These are phyloP conservation scores for Aurinia saxatilis DNA, from an alignment of 345 rosid species.

Conservation along the genomic window DNA sequence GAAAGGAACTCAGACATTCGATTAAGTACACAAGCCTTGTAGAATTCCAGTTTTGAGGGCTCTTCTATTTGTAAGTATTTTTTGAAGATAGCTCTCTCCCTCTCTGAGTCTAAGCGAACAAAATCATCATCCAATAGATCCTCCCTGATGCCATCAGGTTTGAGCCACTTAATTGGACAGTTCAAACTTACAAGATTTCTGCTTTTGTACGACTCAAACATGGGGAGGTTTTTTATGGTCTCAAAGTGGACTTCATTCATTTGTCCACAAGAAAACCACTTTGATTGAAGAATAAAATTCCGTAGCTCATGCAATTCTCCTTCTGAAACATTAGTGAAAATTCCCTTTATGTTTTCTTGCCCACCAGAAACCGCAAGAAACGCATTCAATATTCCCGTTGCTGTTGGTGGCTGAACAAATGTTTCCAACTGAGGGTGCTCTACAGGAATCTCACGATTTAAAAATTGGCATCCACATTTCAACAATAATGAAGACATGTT, in stretches of 20 bases:
- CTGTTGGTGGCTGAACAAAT: conserved; percentile 89
- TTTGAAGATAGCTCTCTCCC: conserved; percentile 59
- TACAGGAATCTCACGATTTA: conserved; percentile 52
- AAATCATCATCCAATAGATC: conserved; percentile 79
- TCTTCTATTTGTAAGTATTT: conserved; percentile 62
- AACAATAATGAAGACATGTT: conserved; percentile 79
- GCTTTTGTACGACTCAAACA: conserved; percentile 73
- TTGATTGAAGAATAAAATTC: conserved; percentile 84
- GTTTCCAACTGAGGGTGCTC: conserved; percentile 77
- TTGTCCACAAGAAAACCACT: conserved; percentile 76
- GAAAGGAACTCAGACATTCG: conserved; percentile 79
- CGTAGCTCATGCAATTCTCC: conserved; percentile 85
- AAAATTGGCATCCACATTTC: conserved; percentile 80
- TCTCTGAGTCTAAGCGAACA: conserved; percentile 80
- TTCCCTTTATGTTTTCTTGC: conserved; percentile 41
- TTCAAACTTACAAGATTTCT: conserved; percentile 63
- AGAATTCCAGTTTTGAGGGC: conserved; percentile 71
- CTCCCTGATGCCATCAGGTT: conserved; percentile 69
- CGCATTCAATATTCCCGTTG: conserved; percentile 70
- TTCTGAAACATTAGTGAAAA: conserved; percentile 62
- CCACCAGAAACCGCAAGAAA: conserved; percentile 67
- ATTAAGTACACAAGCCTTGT: conserved; percentile 67
- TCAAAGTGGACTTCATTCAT: conserved; percentile 56
- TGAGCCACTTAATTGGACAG: conserved; percentile 71
- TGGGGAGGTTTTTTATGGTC: conserved; percentile 70